Conservation (phyloP, 768 basidiomycete species). For the Cystoderma amianthinum region DNA sequence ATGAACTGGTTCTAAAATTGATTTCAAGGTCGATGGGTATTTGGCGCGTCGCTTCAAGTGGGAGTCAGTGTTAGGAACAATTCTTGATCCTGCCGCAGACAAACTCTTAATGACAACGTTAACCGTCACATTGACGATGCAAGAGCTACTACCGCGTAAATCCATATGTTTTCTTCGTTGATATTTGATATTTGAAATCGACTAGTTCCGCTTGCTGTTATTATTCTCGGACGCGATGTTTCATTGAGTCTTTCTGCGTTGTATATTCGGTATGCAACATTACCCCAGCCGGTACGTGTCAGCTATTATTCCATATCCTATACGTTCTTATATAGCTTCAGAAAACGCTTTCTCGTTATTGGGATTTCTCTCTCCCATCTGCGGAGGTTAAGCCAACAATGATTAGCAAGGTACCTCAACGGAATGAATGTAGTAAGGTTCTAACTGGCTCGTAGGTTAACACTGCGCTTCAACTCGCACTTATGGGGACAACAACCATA, state of each 20-base stretch:
- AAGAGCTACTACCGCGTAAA: constrained; percentile 78
- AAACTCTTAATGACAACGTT: constrained; percentile 94
- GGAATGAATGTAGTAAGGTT: not conserved
- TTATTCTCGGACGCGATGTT: constrained; percentile 88
- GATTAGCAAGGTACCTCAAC: constrained; percentile 75
- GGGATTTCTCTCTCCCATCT: constrained; percentile 93
- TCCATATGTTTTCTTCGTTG: constrained; percentile 8
- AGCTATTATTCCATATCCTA: constrained; percentile 1
- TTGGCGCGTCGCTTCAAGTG: constrained; percentile 83
- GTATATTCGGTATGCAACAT: constrained; percentile 86
- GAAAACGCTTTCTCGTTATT: constrained; percentile 92
- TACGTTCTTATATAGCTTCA: constrained; percentile 26
- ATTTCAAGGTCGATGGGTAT: constrained; percentile 77
- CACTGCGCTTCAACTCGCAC: constrained; percentile 81
- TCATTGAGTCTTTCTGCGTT: constrained; percentile 84
- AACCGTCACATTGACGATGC: constrained; percentile 78
- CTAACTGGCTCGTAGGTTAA: constrained; percentile 54
- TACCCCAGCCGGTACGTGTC: constrained; percentile 74
- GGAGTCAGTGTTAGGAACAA: constrained; percentile 89
- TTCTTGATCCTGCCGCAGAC: constrained; percentile 96
- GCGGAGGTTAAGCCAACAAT: constrained; percentile 89
- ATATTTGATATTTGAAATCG: constrained; percentile 2
- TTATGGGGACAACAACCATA: constrained; percentile 88
- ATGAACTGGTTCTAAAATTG: not conserved
- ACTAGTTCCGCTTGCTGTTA: constrained; percentile 74